These are phyloP conservation scores for Ophiosphaerella herpotricha DNA, from an alignment of 2,329 filamentous ascomycete species.

Conservation along the genomic window DNA sequence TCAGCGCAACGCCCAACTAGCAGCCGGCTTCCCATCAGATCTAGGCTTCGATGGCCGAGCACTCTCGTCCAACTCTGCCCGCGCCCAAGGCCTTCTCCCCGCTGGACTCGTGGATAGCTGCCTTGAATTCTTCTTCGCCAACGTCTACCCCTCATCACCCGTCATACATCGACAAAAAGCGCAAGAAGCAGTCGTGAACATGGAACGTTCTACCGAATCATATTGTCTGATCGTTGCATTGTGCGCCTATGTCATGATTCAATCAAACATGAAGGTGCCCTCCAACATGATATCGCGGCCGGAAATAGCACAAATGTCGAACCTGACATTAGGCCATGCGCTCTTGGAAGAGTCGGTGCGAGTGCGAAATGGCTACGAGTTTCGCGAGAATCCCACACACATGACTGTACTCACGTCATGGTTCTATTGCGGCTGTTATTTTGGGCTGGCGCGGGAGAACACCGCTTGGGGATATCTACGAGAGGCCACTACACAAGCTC, in stretches of 20 bases:
- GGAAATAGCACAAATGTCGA: constrained; percentile 49
- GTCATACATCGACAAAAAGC: constrained; percentile 58
- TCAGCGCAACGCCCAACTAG: constrained; percentile 51
- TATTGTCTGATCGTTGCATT: constrained; percentile 61
- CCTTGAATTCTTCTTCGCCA: constrained; percentile 65
- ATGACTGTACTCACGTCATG: constrained; percentile 66
- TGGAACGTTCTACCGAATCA: constrained; percentile 59
- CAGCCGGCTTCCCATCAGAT: constrained; percentile 46
- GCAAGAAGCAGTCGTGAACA: constrained; percentile 59
- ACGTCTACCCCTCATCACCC: constrained; percentile 68
- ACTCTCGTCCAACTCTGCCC: constrained; percentile 50
- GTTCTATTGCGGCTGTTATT: constrained; percentile 64
- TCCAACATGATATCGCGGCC: constrained; percentile 54
- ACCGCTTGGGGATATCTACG: constrained; percentile 67
- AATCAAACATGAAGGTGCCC: constrained; percentile 53
- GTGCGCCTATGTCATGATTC: constrained; percentile 57
- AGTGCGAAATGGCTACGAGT: constrained; percentile 61
- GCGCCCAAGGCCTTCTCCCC: constrained; percentile 55
- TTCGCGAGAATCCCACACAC: constrained; percentile 60
- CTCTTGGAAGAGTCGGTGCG: constrained; percentile 64
- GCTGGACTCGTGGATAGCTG: constrained; percentile 58
- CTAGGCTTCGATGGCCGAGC: constrained; percentile 48
- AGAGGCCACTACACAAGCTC: constrained; percentile 64
- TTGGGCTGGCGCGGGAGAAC: constrained; percentile 64
- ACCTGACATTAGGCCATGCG: constrained; percentile 55